Evolutionary conservation across 768 basidiomycete genomes (phyloP), one percentile per base, ranked within the genome.

Genomic region (Fomitopsis serialis): DNA sequence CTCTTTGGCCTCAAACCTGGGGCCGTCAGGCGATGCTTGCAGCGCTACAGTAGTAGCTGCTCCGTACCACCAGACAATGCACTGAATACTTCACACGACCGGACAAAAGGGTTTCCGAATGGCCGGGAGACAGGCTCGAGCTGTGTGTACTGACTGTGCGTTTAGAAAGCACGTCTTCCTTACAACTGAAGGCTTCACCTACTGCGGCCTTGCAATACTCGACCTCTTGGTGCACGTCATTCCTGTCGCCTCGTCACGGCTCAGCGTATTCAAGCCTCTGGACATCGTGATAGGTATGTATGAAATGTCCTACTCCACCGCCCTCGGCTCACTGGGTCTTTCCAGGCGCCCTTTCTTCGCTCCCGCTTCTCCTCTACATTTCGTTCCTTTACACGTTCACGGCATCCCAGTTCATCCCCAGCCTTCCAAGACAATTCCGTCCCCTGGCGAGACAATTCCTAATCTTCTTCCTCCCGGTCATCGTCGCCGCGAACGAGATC

Each of bases 361-460:
- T 84, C 22, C 86, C 89, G 11, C 70, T 90, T 44, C 69, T 89
- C 37, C 69, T 81, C 43, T 89, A 85, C 69, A 79, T 73, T 19
- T 51, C 77, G 51, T 87, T 82, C 68, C 72, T 89, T 48, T 84
- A 78, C 68, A 68, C 81, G 50, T 77, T 88, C 55, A 74, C 79
- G 24, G 68, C 71, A 45, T 62, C 64, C 21, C 74, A 83, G 56
- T 75, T 87, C 56, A 64, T 84, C 42, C 71, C 75, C 45, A 63
- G 65, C 35, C 72, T 88, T 35, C 85, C 89, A 15, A 60, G 59
- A 34, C 75, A 74, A 12, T 68, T 82, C 50, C 77, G 72, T 44
- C 67, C 63, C 17, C 63, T 80, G 50, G 67, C 76, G 1, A 75
- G 71, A 58, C 67, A 74, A 43, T 63, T 74, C 10, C 68, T 87